Conservation (phyloP, 1,284 basidiomycete species). For the Cryptococcus maquisensis region DNA sequence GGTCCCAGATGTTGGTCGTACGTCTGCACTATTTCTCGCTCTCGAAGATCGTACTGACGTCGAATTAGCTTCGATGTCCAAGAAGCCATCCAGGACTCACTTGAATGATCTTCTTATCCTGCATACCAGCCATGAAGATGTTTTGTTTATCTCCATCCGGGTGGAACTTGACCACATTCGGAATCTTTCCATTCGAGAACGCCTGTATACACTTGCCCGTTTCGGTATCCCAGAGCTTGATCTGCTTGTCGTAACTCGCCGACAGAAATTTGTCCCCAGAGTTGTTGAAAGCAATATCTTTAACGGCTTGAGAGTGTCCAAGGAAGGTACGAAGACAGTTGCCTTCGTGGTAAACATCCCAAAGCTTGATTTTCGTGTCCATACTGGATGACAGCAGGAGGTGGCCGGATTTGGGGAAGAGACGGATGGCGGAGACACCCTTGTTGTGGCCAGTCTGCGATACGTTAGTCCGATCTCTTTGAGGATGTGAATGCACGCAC, state of each 20-base stretch:
- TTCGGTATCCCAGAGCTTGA: slow-evolving; percentile 99
- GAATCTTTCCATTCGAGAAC: slow-evolving; percentile 94
- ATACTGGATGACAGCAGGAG: slow-evolving; percentile 88
- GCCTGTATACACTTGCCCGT: slow-evolving; percentile 89
- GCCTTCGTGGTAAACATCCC: slow-evolving; percentile 96
- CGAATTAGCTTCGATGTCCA: background rate
- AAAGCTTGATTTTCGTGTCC: slow-evolving; percentile 99
- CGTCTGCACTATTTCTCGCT: slow-evolving; percentile 91
- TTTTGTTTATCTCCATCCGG: slow-evolving; percentile 94
- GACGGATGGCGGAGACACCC: slow-evolving; percentile 86
- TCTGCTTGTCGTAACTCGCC: slow-evolving; percentile 89
- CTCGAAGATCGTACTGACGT: slow-evolving; percentile 82
- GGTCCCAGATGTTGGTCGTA: slow-evolving; percentile 98
- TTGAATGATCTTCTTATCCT: slow-evolving; percentile 98
- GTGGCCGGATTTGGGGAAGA: slow-evolving; percentile 91
- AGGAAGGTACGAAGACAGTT: slow-evolving; percentile 96
- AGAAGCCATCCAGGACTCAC: slow-evolving; percentile 50
- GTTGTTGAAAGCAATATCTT: slow-evolving; percentile 92
- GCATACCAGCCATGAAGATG: slow-evolving; percentile 97
- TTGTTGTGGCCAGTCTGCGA: slow-evolving; percentile 85
- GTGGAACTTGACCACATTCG: slow-evolving; percentile 91
- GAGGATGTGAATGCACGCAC: slow-evolving; percentile 6
- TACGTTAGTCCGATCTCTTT: background rate
- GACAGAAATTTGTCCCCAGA: slow-evolving; percentile 86
- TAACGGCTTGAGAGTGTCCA: slow-evolving; percentile 93